These are phyloP conservation scores for Hypomontagnella submonticulosa DNA, from an alignment of 495 filamentous ascomycete genomes.

Conservation along the genomic window DNA sequence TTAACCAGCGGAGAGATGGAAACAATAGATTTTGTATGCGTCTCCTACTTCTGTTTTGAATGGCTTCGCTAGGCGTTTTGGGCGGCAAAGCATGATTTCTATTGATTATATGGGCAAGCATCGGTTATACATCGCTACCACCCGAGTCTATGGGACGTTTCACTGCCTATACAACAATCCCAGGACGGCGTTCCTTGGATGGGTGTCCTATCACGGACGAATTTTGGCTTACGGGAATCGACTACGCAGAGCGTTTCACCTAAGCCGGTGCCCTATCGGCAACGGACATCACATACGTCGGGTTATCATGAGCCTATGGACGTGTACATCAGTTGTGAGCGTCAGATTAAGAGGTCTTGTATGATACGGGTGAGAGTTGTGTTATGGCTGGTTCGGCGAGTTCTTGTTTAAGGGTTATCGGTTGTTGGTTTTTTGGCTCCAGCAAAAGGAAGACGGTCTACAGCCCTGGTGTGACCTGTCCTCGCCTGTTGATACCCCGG, in stretches of 20 bases:
- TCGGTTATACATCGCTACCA: constrained; percentile 21
- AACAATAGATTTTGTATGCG: constrained; percentile 3
- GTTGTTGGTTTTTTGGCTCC: constrained; percentile 9
- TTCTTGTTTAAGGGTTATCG: constrained; percentile 4
- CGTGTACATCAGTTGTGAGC: constrained; percentile 8
- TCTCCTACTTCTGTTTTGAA: constrained; percentile 1
- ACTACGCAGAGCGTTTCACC: background rate
- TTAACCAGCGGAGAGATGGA: background rate
- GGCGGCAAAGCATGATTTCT: constrained; percentile 4
- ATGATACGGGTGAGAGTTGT: constrained; percentile 22
- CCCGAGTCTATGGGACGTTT: constrained; percentile 8
- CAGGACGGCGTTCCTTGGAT: constrained; percentile 7
- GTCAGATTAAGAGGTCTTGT: constrained; percentile 10
- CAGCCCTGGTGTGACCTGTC: background rate
- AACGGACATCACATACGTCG: constrained; percentile 4
- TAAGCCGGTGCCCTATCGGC: background rate
- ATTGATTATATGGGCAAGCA: constrained; percentile 19
- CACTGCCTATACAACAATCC: background rate
- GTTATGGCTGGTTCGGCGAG: constrained; percentile 1
- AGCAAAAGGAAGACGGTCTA: constrained; percentile 6
- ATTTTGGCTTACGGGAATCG: constrained; percentile 2
- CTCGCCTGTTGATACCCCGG: constrained; percentile 22
- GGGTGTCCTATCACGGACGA: background rate
- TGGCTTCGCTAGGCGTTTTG: background rate
- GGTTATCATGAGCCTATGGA: background rate